Evolutionary conservation across 73 alveolate species (phyloP).

Genomic region (Symbiodinium natans): DNA sequence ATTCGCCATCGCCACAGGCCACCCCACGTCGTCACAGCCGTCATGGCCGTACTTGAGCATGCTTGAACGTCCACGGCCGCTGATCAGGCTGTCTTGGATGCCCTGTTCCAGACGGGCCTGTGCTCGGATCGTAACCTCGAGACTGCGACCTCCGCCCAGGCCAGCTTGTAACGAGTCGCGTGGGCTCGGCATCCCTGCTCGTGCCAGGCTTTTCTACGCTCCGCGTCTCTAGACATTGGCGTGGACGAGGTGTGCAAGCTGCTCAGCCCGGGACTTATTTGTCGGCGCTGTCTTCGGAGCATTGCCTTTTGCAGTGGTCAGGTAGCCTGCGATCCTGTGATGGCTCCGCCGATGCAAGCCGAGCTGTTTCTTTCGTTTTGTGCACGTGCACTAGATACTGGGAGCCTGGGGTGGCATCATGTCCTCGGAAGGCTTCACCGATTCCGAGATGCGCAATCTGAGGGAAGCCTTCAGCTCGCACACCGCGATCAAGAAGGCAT

Average conservation of each 20-base stretch:
- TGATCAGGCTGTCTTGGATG: conserved; percentile 38
- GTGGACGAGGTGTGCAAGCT: conserved; percentile 82
- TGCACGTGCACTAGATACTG: not conserved
- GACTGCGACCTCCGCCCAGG: not conserved
- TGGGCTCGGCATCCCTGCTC: not conserved
- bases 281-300: not conserved
- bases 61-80: not conserved
- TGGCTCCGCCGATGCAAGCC: not conserved
- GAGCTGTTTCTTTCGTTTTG: not conserved
- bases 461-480: conserved; percentile 7
- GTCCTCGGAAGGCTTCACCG: conserved; percentile 6
- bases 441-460: conserved; percentile 40
- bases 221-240: not conserved
- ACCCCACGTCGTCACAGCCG: no score
- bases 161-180: not conserved
- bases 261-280: not conserved
- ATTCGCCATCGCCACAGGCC: conserved; percentile 83
- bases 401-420: no score
- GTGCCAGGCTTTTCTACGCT: conserved; percentile 13
- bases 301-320: not conserved
- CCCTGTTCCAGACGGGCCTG: conserved; percentile 21
- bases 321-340: conserved; percentile 77
- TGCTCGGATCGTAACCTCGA: not conserved
- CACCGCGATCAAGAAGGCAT: not conserved
- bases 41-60: no score